phyloP scores from a whole-genome alignment of 306 rosid genomes.

The barrel medic (Medicago truncatula) region DNA sequence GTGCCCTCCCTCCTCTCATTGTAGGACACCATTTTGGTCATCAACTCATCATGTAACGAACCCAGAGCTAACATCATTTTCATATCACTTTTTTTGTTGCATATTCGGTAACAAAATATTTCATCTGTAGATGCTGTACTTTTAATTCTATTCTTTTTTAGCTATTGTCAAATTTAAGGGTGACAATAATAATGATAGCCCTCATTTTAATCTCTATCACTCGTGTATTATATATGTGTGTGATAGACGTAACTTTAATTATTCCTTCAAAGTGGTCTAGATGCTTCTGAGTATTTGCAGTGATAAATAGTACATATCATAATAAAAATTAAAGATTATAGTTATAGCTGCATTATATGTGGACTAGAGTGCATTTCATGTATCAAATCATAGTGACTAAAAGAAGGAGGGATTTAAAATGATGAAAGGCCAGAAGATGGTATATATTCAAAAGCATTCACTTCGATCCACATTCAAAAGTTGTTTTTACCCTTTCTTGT shows the following conservation, averaged over 20 bases:
- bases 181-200: slow-evolving; percentile 43
- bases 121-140: slow-evolving; percentile 37
- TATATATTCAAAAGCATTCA: slow-evolving; percentile 45
- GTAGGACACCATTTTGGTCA: slow-evolving; percentile 38
- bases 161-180: slow-evolving; percentile 28
- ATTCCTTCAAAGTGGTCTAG: slow-evolving; percentile 45
- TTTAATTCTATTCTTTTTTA: slow-evolving; percentile 47
- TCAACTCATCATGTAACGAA: slow-evolving; percentile 43
- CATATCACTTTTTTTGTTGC: slow-evolving; percentile 18
- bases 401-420: slow-evolving; percentile 3
- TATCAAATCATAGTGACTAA: slow-evolving; percentile 19
- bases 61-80: slow-evolving; percentile 34
- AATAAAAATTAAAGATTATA: not conserved
- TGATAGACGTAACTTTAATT: slow-evolving; percentile 39
- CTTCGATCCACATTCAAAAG: slow-evolving; percentile 51
- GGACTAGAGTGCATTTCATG: slow-evolving; percentile 39
- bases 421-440: not conserved
- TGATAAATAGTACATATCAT: slow-evolving; percentile 10
- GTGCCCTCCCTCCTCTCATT: slow-evolving; percentile 11
- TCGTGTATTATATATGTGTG: slow-evolving; percentile 35
- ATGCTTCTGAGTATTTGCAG: slow-evolving; percentile 33
- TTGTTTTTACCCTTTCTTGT: slow-evolving; percentile 19
- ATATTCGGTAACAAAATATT: slow-evolving; percentile 38
- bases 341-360: not conserved
- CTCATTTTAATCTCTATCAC: slow-evolving; percentile 30